These are phyloP conservation scores for Trichosporon faecale DNA, from an alignment of 1,284 basidiomycete genomes.

Conservation along the genomic window DNA sequence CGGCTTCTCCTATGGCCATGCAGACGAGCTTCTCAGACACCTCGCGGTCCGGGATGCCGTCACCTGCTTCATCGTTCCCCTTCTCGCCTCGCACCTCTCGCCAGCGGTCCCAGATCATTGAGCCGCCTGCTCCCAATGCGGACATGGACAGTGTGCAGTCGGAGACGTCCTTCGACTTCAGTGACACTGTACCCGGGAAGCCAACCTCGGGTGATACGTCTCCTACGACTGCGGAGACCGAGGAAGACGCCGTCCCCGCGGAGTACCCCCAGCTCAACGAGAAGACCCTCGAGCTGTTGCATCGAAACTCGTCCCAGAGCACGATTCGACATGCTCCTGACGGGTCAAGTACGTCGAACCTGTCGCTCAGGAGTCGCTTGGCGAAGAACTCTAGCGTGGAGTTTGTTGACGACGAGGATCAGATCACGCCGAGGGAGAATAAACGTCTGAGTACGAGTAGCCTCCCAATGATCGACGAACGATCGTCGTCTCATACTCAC, in stretches of 20 bases:
- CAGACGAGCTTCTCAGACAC: slow-evolving; percentile 14
- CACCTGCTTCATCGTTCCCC: slow-evolving; percentile 22
- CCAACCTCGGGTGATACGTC: slow-evolving; percentile 42
- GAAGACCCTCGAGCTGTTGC: slow-evolving; percentile 37
- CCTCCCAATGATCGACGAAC: slow-evolving; percentile 35
- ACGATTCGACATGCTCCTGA: slow-evolving; percentile 46
- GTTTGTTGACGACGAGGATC: slow-evolving; percentile 44
- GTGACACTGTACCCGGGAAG: slow-evolving; percentile 28
- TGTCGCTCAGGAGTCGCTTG: slow-evolving; percentile 15
- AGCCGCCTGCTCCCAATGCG: background rate
- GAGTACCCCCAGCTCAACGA: slow-evolving; percentile 19
- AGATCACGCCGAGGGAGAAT: slow-evolving; percentile 19
- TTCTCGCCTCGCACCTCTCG: slow-evolving; percentile 38
- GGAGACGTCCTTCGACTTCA: slow-evolving; percentile 42
- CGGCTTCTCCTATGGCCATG: slow-evolving; percentile 17
- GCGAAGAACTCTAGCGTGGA: slow-evolving; percentile 27
- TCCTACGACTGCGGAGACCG: slow-evolving; percentile 47
- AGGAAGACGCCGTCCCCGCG: slow-evolving; percentile 21
- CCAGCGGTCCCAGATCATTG: slow-evolving; percentile 15
- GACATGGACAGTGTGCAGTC: slow-evolving; percentile 29
- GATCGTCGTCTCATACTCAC: slow-evolving; percentile 18
- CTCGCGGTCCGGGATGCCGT: slow-evolving; percentile 6
- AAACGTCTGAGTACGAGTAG: slow-evolving; percentile 51
- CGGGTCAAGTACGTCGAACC: slow-evolving; percentile 13
- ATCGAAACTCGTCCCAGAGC: slow-evolving; percentile 53